phyloP scores from a whole-genome alignment of 805 yeast species.

The Candida morakotiae region DNA sequence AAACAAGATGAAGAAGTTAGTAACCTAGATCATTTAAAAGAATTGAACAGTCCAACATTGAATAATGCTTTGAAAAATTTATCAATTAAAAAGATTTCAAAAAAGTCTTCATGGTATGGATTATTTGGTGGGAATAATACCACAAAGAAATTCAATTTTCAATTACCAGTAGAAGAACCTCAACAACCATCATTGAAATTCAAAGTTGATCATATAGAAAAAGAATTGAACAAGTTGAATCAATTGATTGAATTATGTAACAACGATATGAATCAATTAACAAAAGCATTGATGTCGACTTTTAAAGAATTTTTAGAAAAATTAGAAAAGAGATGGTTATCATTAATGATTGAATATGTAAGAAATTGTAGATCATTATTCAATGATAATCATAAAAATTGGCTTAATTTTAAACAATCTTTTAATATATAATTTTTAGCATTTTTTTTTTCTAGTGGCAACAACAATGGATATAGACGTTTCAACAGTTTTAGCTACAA shows the following conservation, averaged over 20 bases:
- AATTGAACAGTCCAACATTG: conserved; percentile 37
- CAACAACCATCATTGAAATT: conserved; percentile 18
- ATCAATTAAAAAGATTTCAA: conserved; percentile 23
- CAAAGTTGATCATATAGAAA: conserved; percentile 32
- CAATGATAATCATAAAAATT: conserved; percentile 24
- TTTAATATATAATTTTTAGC: neutral
- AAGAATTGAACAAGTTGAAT: conserved; percentile 41
- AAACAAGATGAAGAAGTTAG: conserved; percentile 4
- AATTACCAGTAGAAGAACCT: conserved; percentile 7
- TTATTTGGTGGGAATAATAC: conserved; percentile 35
- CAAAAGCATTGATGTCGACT: conserved; percentile 39
- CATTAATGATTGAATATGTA: conserved; percentile 34
- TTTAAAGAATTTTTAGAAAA: conserved; percentile 30
- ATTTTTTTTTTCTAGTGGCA: conserved; percentile 3
- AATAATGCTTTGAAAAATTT: conserved; percentile 29
- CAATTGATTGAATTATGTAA: conserved; percentile 44
- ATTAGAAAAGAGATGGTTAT: conserved; percentile 40
- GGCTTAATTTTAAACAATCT: conserved; percentile 29
- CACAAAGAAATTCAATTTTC: conserved; percentile 10
- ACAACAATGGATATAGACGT: conserved; percentile 32
- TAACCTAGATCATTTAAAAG: conserved; percentile 25
- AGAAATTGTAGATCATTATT: conserved; percentile 31
- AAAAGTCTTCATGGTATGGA: conserved; percentile 40
- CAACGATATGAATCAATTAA: conserved; percentile 41
- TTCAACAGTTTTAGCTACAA: conserved; percentile 48